Evolutionary conservation across 2,329 filamentous ascomycete species (phyloP).

Genomic region (Xylariaceae sp.): DNA sequence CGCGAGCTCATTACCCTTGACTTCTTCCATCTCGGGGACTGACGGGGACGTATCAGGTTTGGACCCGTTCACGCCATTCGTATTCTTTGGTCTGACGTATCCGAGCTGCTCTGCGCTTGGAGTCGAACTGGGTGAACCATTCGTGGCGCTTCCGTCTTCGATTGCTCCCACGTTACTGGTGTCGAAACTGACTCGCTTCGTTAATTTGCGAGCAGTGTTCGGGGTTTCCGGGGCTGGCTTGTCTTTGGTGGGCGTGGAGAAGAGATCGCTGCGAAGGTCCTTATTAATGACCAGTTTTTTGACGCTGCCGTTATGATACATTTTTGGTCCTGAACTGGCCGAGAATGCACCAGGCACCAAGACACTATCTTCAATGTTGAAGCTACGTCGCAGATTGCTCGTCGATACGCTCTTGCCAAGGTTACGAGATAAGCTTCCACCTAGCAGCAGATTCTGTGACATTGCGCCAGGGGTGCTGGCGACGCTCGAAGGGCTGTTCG

Average conservation of each 20-base stretch:
- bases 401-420: conserved; percentile 89
- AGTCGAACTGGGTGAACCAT: conserved; percentile 53
- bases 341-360: conserved; percentile 86
- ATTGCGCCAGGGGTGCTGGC: conserved; percentile 73
- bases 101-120: conserved; percentile 66
- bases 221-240: conserved; percentile 50
- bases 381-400: conserved; percentile 83
- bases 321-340: conserved; percentile 66
- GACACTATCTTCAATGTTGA: conserved; percentile 84
- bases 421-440: conserved; percentile 71
- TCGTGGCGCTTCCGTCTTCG: conserved; percentile 52
- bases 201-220: conserved; percentile 62
- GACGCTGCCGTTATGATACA: conserved; percentile 73
- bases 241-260: conserved; percentile 65
- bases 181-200: conserved; percentile 94
- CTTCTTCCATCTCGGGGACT: conserved; percentile 72
- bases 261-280: conserved; percentile 77
- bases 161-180: conserved; percentile 61
- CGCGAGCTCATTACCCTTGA: conserved; percentile 76
- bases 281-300: conserved; percentile 95
- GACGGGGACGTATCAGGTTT: conserved; percentile 47
- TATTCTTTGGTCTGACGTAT: conserved; percentile 60
- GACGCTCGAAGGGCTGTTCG: conserved; percentile 71
- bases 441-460: conserved; percentile 72
- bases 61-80: conserved; percentile 53